A percentile compares a stretch with the other conserved stretches of the same genome.
Evolutionary conservation across 2,329 filamentous ascomycete genomes (phyloP).

Genomic region (Pestalotiopsis sp.): DNA sequence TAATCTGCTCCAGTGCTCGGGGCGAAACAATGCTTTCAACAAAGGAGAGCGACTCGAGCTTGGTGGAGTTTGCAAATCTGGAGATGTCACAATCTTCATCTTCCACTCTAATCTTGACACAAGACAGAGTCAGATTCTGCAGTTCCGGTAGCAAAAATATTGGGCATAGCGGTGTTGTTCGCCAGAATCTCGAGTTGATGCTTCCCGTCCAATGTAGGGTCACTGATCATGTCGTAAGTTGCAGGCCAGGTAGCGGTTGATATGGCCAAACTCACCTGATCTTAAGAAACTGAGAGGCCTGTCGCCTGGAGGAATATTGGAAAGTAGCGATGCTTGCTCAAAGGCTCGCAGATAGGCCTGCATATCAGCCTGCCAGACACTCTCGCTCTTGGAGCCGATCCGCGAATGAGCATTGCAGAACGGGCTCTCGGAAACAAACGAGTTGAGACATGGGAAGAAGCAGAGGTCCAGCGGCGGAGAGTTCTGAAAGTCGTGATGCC

Average conservation of each 20-base stretch:
- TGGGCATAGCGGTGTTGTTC: not conserved
- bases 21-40: constrained; percentile 1
- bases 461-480: not conserved
- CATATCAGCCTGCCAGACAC: constrained; percentile 8
- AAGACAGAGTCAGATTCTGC: not conserved
- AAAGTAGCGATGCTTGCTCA: constrained; percentile 3
- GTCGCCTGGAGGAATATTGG: not conserved
- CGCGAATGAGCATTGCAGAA: constrained; percentile 8
- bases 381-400: not conserved
- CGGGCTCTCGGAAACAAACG: constrained; percentile 11
- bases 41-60: not conserved
- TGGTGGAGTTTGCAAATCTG: not conserved
- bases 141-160: constrained; percentile 3
- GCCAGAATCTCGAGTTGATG: constrained; percentile 2
- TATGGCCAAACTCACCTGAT: not conserved
- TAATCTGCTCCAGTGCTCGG: not conserved
- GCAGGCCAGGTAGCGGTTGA: not conserved
- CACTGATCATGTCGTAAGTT: not conserved
- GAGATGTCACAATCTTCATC: not conserved
- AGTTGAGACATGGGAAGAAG: not conserved
- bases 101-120: not conserved
- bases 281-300: not conserved
- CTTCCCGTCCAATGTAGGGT: constrained; percentile 7
- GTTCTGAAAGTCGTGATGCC: not conserved
- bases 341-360: constrained; percentile 5